Conservation (phyloP, 768 basidiomycete species). For the Auricularia sp. region DNA sequence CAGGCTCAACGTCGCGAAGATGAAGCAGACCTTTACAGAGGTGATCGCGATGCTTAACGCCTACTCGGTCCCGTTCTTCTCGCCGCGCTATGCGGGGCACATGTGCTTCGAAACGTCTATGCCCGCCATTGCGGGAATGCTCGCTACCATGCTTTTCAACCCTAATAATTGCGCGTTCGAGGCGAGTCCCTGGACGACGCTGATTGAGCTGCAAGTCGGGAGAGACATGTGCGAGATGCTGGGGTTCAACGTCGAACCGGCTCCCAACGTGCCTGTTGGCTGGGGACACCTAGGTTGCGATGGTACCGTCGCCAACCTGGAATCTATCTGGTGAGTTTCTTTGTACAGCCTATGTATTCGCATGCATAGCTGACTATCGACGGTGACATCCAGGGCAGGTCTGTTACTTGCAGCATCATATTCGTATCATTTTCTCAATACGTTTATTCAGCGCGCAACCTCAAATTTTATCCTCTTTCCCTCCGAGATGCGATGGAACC, state of each 20-base stretch:
- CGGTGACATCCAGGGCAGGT: background rate
- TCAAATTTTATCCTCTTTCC: conserved; percentile 38
- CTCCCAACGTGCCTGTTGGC: conserved; percentile 9
- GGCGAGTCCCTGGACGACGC: conserved; percentile 30
- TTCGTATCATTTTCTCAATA: background rate
- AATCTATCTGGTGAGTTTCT: conserved; percentile 34
- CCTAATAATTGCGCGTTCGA: conserved; percentile 36
- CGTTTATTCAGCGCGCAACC: conserved; percentile 29
- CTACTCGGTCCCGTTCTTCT: conserved; percentile 30
- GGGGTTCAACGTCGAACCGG: conserved; percentile 21
- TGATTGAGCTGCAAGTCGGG: conserved; percentile 31
- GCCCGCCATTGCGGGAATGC: conserved; percentile 19
- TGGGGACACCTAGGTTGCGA: conserved; percentile 39
- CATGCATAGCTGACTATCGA: no score
- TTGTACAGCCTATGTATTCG: no score
- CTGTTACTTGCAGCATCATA: background rate
- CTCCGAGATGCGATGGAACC: conserved; percentile 24
- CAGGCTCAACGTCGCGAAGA: no score
- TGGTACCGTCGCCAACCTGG: conserved; percentile 37
- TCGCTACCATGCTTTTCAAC: conserved; percentile 22
- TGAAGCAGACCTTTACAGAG: conserved; percentile 6
- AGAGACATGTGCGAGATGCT: conserved; percentile 32
- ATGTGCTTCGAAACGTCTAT: conserved; percentile 29
- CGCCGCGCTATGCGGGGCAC: conserved; percentile 32
- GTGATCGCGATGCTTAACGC: conserved; percentile 21